Evolutionary conservation across 805 yeast species (phyloP), one percentile per base, ranked within the genome.

Genomic region (Pichia kluyveri): DNA sequence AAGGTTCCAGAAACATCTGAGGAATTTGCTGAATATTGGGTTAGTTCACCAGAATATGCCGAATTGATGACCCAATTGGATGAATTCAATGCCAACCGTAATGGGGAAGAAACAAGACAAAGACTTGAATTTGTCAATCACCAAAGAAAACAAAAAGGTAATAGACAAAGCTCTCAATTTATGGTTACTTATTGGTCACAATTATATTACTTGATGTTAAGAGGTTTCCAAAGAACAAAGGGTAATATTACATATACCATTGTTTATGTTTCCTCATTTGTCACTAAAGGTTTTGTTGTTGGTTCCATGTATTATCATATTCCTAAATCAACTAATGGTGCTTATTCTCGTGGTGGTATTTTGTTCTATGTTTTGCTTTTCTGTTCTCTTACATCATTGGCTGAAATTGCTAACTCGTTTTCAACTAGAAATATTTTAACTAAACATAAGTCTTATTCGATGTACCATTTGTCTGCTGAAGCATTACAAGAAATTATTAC

Each of bases 391-490:
- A 73, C 82, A 43, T 73, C 82, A 14, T 65, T 81, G 50, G 80
- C 83, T 58, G 86, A 80, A 65, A 77, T 80, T 52, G 71, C 81
- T 58, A 63, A 76, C 12, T 67, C 79, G 46, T 82, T 79, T 57
- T 77, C 77, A 51, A 75, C 75, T 46, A 77, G 83, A 66, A 77
- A 81, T 18, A 79, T 82, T 55, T 69, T 80, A 50, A 79, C 75
- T 53, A 82, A 80, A 60, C 88, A 82, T 55, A 73, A 75, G 55
- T 71, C 80, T 26, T 81, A 77, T 55, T 78, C 84, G 14, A 67
- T 82, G 66, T 80, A 77, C 60, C 77, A 81, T 53, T 77, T 80
- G n/a, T 74, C 86, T 23, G 83, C 85, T 31, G 86, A 81, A 62
- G 76, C 81, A 9, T 53, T 81, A 41, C 79, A 82, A 15, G 71